Percentiles rank a stretch among this genome's conserved stretches.
phyloP scores from a whole-genome alignment of 176 grass and related monocot species.

The Avena eriantha region DNA sequence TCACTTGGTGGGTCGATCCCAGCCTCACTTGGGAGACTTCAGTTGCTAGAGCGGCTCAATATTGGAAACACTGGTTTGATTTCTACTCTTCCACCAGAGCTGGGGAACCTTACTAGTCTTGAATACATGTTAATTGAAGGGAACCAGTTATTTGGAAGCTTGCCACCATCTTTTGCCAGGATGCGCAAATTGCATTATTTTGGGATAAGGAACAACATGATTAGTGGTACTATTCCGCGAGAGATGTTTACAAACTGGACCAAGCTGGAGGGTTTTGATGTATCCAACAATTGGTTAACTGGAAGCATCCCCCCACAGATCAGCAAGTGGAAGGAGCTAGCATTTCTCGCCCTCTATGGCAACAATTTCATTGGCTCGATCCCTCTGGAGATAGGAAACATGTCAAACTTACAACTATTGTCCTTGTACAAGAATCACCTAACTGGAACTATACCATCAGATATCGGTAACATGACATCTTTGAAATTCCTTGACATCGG shows the following conservation, averaged over 20 bases:
- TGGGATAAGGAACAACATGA: neutral
- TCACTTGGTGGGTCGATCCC: constrained; percentile 20
- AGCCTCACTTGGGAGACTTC: constrained; percentile 19
- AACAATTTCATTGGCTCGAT: neutral
- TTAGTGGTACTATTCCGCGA: constrained; percentile 37
- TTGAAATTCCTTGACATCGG: neutral
- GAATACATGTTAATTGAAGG: neutral
- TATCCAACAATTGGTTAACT: constrained; percentile 36
- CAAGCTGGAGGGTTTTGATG: constrained; percentile 42
- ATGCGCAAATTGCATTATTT: neutral
- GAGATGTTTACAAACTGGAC: constrained; percentile 50
- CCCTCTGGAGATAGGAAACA: neutral
- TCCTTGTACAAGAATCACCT: neutral
- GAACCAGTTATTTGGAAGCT: constrained; percentile 7
- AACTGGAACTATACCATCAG: neutral
- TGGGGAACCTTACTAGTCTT: constrained; percentile 24
- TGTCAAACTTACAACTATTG: neutral
- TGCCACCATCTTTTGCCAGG: constrained; percentile 16
- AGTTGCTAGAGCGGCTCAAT: neutral
- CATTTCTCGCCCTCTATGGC: neutral
- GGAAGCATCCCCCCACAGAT: constrained; percentile 20
- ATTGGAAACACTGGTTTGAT: neutral
- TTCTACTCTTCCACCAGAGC: neutral
- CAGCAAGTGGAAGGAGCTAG: neutral
- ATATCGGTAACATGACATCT: neutral